phyloP scores from a whole-genome alignment of 805 yeast genomes.

The Kluyveromyces lactis region DNA sequence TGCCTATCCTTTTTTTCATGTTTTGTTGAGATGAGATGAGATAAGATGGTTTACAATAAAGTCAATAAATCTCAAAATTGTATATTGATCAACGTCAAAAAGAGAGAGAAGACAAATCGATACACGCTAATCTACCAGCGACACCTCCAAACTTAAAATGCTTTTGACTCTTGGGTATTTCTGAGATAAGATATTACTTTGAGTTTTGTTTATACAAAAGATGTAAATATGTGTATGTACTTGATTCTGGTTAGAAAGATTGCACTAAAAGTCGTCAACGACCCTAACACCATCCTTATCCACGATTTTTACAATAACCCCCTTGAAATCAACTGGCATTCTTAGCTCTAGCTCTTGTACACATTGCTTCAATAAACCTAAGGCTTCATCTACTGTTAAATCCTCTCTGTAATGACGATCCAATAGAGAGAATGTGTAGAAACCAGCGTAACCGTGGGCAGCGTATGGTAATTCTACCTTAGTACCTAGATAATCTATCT shows the following conservation, averaged over 20 bases:
- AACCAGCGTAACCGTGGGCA: constrained; percentile 98
- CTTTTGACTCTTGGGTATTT: background rate
- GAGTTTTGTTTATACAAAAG: background rate
- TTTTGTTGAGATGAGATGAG: too few relatives aligned
- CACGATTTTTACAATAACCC: constrained; percentile 60
- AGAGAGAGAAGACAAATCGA: too few relatives aligned
- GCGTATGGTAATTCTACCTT: constrained; percentile 88
- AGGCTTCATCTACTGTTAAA: constrained; percentile 69
- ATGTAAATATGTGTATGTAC: background rate
- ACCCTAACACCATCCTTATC: constrained; percentile 52
- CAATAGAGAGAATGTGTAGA: constrained; percentile 80
- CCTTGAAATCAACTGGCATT: constrained; percentile 79
- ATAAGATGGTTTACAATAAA: too few relatives aligned
- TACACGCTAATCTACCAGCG: too few relatives aligned
- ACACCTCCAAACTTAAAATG: background rate
- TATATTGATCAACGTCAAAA: too few relatives aligned
- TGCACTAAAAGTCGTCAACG: constrained; percentile 27
- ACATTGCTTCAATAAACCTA: constrained; percentile 64
- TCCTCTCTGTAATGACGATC: constrained; percentile 84
- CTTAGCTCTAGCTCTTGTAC: constrained; percentile 71
- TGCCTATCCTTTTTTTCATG: too few relatives aligned
- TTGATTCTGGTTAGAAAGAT: too few relatives aligned
- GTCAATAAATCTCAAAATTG: too few relatives aligned
- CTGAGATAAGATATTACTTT: background rate
- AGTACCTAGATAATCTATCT: constrained; percentile 93